Conservation (phyloP, 768 basidiomycete genomes). For the Phylloporus sp. region DNA sequence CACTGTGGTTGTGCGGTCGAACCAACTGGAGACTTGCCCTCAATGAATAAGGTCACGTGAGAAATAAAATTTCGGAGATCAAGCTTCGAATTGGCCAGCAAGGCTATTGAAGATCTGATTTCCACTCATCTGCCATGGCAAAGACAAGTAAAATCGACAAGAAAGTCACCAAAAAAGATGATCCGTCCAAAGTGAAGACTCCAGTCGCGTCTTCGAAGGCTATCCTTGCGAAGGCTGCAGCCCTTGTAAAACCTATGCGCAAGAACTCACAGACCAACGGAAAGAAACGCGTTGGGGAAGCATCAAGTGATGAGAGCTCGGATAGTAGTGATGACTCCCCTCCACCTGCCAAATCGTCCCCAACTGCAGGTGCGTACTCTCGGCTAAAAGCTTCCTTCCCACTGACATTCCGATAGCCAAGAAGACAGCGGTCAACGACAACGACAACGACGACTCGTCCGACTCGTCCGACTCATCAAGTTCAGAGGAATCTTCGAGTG, state of each 20-base stretch:
- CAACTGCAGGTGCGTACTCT: too few species aligned
- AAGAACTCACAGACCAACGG: too few species aligned
- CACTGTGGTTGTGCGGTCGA: too few species aligned
- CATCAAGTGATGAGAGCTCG: constrained; percentile 5
- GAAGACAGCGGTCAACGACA: neutral
- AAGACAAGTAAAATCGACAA: constrained; percentile 36
- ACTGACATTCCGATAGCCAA: too few species aligned
- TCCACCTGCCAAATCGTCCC: too few species aligned
- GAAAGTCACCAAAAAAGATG: constrained; percentile 37
- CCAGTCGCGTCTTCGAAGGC: constrained; percentile 30
- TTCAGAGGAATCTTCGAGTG: constrained; percentile 11
- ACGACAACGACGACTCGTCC: neutral
- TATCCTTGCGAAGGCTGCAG: constrained; percentile 41
- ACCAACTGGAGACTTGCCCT: constrained; percentile 28
- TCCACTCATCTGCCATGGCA: constrained; percentile 30
- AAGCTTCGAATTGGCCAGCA: too few species aligned
- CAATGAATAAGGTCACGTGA: constrained; percentile 25
- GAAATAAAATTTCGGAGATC: constrained; percentile 15
- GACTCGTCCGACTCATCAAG: constrained; percentile 6
- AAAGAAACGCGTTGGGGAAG: constrained; percentile 9
- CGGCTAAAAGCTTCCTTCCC: too few species aligned
- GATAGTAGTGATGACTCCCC: neutral
- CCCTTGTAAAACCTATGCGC: neutral
- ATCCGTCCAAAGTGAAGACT: constrained; percentile 20
- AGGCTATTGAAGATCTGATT: neutral